These are phyloP conservation scores for Lasiodiplodia gonubiensis DNA, from an alignment of 2,329 filamentous ascomycete species.

Conservation along the genomic window DNA sequence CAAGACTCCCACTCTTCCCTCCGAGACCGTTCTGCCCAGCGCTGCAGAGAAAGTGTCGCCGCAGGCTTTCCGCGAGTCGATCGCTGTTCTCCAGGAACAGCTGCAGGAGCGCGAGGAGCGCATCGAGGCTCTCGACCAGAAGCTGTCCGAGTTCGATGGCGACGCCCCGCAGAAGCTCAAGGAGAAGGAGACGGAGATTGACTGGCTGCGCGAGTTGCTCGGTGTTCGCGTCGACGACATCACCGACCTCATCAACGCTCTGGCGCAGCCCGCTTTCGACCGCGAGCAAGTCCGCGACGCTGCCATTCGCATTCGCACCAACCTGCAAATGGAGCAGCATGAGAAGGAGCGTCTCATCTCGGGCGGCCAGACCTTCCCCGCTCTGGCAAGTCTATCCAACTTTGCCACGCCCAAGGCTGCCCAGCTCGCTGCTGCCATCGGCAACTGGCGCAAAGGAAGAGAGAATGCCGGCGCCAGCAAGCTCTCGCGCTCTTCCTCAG, in stretches of 20 bases:
- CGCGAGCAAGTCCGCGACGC: slow-evolving; percentile 83
- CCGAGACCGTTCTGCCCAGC: slow-evolving; percentile 45
- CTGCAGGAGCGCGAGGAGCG: slow-evolving; percentile 89
- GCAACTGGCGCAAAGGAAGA: slow-evolving; percentile 81
- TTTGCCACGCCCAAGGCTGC: slow-evolving; percentile 83
- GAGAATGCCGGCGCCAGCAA: slow-evolving; percentile 55
- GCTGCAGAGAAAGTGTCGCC: slow-evolving; percentile 87
- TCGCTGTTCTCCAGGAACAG: slow-evolving; percentile 95
- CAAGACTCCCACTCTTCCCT: slow-evolving; percentile 51
- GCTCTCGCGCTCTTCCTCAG: slow-evolving; percentile 30
- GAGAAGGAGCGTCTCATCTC: slow-evolving; percentile 86
- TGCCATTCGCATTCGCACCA: slow-evolving; percentile 89
- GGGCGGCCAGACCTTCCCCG: slow-evolving; percentile 66
- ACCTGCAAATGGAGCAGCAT: slow-evolving; percentile 97
- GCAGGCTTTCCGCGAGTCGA: slow-evolving; percentile 92
- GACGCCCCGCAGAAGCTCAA: slow-evolving; percentile 82
- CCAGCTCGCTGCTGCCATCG: slow-evolving; percentile 95
- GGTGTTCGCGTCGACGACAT: slow-evolving; percentile 89
- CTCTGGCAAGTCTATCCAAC: slow-evolving; percentile 76
- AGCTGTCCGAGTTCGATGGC: slow-evolving; percentile 71
- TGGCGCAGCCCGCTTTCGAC: slow-evolving; percentile 78
- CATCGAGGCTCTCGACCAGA: slow-evolving; percentile 84
- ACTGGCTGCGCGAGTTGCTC: slow-evolving; percentile 91
- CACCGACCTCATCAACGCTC: slow-evolving; percentile 83
- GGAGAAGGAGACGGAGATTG: slow-evolving; percentile 92